These are phyloP conservation scores for Melaleuca alternifolia DNA, from an alignment of 345 rosid genomes.

Conservation along the genomic window DNA sequence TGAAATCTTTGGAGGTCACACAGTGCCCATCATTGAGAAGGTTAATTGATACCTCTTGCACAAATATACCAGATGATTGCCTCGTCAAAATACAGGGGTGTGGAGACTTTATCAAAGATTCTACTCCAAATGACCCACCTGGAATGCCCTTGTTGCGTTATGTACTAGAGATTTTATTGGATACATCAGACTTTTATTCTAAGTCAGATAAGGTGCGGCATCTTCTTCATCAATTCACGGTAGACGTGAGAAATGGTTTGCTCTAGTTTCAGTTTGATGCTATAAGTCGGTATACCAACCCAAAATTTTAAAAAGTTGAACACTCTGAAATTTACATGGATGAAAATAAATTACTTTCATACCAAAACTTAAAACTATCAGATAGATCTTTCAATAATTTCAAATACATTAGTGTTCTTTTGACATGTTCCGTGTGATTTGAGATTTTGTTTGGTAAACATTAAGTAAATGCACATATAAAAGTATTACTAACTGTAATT, in stretches of 20 bases:
- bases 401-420: background rate
- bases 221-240: background rate
- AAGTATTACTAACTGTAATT: background rate
- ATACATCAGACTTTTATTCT: background rate
- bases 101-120: background rate
- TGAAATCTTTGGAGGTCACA: background rate
- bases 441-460: background rate
- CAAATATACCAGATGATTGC: background rate
- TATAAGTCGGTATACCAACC: too few species aligned
- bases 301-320: too few species aligned
- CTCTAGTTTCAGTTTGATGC: background rate
- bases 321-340: accelerated
- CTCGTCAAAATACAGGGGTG: background rate
- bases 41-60: accelerated
- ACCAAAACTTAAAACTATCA: accelerated
- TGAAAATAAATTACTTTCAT: too few species aligned
- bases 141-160: accelerated
- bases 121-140: accelerated
- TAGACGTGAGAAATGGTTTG: accelerated
- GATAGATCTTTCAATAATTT: background rate
- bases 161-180: accelerated
- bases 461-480: too few species aligned
- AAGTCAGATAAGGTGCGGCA: background rate
- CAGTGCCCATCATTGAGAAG: accelerated
- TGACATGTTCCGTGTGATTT: background rate